Percentiles rank a stretch among this genome's conserved stretches.
Evolutionary conservation across 2,329 filamentous ascomycete species (phyloP).

Genomic region (Xylariales sp.): DNA sequence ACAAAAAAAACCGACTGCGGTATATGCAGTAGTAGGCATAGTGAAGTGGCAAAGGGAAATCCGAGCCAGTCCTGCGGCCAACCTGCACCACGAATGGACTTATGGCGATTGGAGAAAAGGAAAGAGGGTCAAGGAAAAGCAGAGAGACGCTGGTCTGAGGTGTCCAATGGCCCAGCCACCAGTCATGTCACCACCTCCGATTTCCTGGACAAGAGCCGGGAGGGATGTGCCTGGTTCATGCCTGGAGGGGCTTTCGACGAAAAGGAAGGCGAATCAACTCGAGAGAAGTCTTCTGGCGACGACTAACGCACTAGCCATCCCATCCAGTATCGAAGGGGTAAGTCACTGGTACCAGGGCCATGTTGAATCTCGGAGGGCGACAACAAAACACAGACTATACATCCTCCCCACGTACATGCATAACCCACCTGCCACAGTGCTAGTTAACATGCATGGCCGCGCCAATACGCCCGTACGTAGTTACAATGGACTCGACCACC

Average conservation of each 20-base stretch:
- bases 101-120: constrained; percentile 13
- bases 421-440: constrained; percentile 30
- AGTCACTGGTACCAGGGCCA: constrained; percentile 26
- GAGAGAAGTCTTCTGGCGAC: constrained; percentile 25
- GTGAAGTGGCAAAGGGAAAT: constrained; percentile 38
- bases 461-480: constrained; percentile 23
- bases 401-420: constrained; percentile 27
- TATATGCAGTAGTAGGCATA: constrained; percentile 35
- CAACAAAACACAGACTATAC: constrained; percentile 13
- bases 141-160: constrained; percentile 9
- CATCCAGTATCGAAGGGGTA: constrained; percentile 25
- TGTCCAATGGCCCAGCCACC: constrained; percentile 20
- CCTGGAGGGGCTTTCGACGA: constrained; percentile 15
- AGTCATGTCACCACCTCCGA: constrained; percentile 16
- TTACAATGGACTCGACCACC: no score
- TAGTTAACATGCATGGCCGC: constrained; percentile 25
- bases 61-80: constrained; percentile 33
- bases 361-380: constrained; percentile 15
- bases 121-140: constrained; percentile 10
- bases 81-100: constrained; percentile 29
- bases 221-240: constrained; percentile 33
- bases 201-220: constrained; percentile 15
- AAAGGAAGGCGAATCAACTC: constrained; percentile 20
- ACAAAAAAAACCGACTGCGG: constrained; percentile 24
- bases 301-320: constrained; percentile 34